Evolutionary conservation across 1,284 basidiomycete species (phyloP).

Genomic region (Mrakiaceae sp.): DNA sequence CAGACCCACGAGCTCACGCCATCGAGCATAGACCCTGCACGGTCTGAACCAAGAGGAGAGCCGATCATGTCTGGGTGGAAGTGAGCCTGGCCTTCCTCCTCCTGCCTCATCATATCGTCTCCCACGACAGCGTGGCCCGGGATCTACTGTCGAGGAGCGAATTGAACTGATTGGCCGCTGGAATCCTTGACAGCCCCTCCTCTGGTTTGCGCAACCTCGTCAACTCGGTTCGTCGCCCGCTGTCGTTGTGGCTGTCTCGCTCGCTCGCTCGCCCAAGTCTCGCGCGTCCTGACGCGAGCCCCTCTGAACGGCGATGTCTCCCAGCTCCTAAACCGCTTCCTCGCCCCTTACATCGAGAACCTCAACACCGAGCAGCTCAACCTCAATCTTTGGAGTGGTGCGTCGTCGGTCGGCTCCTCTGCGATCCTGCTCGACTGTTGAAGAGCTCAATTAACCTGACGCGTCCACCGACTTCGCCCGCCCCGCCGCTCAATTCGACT

Average conservation of each 20-base stretch:
- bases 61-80: no score
- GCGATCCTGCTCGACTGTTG: neutral
- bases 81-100: no score
- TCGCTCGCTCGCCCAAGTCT: neutral
- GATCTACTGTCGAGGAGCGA: no score
- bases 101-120: no score
- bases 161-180: no score
- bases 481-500: neutral
- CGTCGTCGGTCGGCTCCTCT: conserved; percentile 18
- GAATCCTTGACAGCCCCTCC: neutral
- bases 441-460: neutral
- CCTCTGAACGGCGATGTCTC: neutral
- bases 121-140: no score
- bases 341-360: conserved; percentile 94
- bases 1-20: no score
- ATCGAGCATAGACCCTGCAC: no score
- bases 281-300: neutral
- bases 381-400: conserved; percentile 86
- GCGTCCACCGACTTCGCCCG: neutral
- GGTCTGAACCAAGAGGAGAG: no score
- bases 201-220: neutral
- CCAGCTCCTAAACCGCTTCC: conserved; percentile 79
- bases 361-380: conserved; percentile 90
- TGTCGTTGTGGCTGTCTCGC: neutral
- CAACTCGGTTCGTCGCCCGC: neutral